phyloP scores from a whole-genome alignment of 2,329 filamentous ascomycete species.

The Tothia fuscella region DNA sequence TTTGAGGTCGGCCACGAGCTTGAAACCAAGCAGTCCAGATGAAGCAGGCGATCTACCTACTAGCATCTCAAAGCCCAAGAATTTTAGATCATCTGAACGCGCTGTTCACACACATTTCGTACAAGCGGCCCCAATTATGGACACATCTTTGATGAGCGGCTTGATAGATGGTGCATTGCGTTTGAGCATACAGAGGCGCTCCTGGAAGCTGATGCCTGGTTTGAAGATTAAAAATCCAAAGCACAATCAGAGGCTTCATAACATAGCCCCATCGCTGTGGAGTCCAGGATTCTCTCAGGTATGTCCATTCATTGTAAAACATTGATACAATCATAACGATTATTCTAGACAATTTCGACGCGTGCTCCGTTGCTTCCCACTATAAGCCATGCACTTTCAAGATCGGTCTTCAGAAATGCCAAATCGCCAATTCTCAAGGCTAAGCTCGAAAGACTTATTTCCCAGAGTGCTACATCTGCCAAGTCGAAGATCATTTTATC shows the following conservation, averaged over 20 bases:
- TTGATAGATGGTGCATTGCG: conserved; percentile 27
- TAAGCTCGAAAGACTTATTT: conserved; percentile 8
- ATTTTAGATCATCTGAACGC: not conserved
- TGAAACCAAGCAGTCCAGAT: not conserved
- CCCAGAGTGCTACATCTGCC: not conserved
- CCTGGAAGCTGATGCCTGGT: conserved; percentile 13
- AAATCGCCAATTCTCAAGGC: conserved; percentile 12
- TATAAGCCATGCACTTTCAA: conserved; percentile 14
- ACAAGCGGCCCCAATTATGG: not conserved
- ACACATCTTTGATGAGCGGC: conserved; percentile 11
- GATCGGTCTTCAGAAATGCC: conserved; percentile 12
- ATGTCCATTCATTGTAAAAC: conserved; percentile 2
- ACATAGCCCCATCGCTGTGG: conserved; percentile 29
- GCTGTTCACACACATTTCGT: not conserved
- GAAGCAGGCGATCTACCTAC: not conserved
- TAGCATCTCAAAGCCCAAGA: not conserved
- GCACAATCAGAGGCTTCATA: conserved; percentile 24
- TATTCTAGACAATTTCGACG: conserved; percentile 12
- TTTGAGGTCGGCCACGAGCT: not conserved
- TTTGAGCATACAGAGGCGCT: conserved; percentile 21
- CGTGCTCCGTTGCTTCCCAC: conserved; percentile 13
- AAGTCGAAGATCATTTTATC: not conserved
- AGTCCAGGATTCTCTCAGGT: conserved; percentile 25
- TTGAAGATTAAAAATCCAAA: conserved; percentile 20
- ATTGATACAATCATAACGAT: conserved; percentile 2